Conservation (phyloP, 2,329 filamentous ascomycete species). For the Lasiodiplodia citricola region DNA sequence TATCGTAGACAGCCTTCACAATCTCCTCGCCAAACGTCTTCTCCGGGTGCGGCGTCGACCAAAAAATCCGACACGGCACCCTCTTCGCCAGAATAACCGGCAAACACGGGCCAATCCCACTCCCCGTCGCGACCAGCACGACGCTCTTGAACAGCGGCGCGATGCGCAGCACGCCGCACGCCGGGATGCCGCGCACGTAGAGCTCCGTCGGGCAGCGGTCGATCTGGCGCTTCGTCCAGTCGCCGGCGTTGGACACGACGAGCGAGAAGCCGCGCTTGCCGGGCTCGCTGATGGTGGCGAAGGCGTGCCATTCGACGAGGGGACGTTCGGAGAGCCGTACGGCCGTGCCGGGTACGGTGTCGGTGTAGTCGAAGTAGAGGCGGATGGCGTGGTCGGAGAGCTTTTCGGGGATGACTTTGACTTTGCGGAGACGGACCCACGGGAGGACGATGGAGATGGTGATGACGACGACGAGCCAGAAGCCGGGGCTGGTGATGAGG, state of each 20-base stretch:
- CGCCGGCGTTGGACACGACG: slow-evolving; percentile 42
- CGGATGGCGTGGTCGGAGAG: slow-evolving; percentile 76
- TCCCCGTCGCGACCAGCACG: slow-evolving; percentile 42
- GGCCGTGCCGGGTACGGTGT: slow-evolving; percentile 9
- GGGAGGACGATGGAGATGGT: slow-evolving; percentile 72
- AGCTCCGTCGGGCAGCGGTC: slow-evolving; percentile 36
- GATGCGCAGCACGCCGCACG: slow-evolving; percentile 40
- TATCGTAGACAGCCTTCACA: slow-evolving; percentile 59
- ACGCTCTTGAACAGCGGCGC: slow-evolving; percentile 38
- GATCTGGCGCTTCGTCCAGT: slow-evolving; percentile 38
- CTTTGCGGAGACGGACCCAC: slow-evolving; percentile 73
- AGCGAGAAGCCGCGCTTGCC: slow-evolving; percentile 35
- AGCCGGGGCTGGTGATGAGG: slow-evolving; percentile 55
- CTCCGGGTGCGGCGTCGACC: slow-evolving; percentile 68
- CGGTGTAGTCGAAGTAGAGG: slow-evolving; percentile 56
- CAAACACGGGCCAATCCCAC: slow-evolving; percentile 47
- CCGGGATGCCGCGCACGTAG: slow-evolving; percentile 38
- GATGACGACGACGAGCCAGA: slow-evolving; percentile 73
- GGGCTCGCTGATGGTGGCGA: slow-evolving; percentile 44
- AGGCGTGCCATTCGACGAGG: slow-evolving; percentile 43
- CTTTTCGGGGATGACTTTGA: slow-evolving; percentile 67
- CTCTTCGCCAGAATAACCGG: slow-evolving; percentile 56
- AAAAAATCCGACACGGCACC: slow-evolving; percentile 65
- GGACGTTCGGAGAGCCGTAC: slow-evolving; percentile 30
- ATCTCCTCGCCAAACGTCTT: slow-evolving; percentile 67